Evolutionary conservation across 2,329 filamentous ascomycete species (phyloP).

Genomic region (Ascochyta viciae-villosae): DNA sequence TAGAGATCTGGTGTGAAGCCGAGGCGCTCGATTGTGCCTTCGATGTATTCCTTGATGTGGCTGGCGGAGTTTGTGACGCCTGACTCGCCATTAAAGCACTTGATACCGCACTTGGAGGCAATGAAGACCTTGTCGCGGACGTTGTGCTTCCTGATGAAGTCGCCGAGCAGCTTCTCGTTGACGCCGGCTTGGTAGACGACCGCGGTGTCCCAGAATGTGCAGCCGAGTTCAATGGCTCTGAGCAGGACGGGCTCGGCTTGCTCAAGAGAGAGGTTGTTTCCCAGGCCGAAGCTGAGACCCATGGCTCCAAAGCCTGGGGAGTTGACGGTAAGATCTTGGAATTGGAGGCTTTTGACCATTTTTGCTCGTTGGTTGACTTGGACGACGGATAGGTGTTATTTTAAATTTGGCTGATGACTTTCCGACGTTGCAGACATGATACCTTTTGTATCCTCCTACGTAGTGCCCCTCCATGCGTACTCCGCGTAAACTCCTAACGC

Average conservation of each 20-base stretch:
- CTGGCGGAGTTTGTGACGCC: slow-evolving; percentile 48
- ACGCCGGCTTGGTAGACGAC: slow-evolving; percentile 32
- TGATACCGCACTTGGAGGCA: slow-evolving; percentile 37
- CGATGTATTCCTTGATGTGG: slow-evolving; percentile 49
- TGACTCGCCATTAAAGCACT: slow-evolving; percentile 47
- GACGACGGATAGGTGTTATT: not conserved
- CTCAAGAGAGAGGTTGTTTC: slow-evolving; percentile 49
- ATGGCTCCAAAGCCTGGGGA: slow-evolving; percentile 64
- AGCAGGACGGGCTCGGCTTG: slow-evolving; percentile 60
- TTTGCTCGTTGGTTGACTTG: not conserved
- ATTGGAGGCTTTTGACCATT: slow-evolving; percentile 33
- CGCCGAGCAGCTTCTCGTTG: slow-evolving; percentile 39
- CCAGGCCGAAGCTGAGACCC: slow-evolving; percentile 58
- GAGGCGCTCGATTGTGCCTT: slow-evolving; percentile 48
- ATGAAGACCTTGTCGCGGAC: slow-evolving; percentile 36
- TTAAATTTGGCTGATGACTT: not conserved
- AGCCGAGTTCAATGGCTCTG: slow-evolving; percentile 58
- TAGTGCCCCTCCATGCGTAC: not conserved
- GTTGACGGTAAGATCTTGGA: slow-evolving; percentile 50
- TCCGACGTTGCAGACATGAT: not conserved
- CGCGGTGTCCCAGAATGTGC: slow-evolving; percentile 60
- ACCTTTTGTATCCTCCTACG: not conserved
- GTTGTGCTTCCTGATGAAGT: slow-evolving; percentile 37
- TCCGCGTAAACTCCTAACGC: slow-evolving; percentile 1
- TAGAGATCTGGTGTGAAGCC: slow-evolving; percentile 52